phyloP scores from a whole-genome alignment of 202 grass and related monocot species.

The Hordeum pubiflorum region DNA sequence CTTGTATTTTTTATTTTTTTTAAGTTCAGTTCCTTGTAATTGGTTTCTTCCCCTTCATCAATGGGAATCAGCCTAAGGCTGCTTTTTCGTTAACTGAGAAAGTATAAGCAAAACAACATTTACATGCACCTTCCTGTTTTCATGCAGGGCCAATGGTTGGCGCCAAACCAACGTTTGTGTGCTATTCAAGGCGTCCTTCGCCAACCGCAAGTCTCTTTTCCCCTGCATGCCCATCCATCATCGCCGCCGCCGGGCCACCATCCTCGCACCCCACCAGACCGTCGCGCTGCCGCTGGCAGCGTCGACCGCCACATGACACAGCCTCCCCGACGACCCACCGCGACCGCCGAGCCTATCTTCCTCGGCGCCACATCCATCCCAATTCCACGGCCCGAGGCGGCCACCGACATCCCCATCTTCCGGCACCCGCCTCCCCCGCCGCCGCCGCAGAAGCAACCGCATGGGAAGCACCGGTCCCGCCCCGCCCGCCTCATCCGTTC shows the following conservation, averaged over 20 bases:
- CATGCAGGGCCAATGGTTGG: constrained; percentile 1
- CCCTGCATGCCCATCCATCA: constrained; percentile 2
- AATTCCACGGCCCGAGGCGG: not conserved
- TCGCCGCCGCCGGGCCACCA: constrained; percentile 3
- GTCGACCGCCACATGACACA: constrained; percentile 43
- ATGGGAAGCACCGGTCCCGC: constrained; percentile 30
- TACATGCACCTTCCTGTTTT: constrained; percentile 12
- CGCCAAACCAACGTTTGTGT: not conserved
- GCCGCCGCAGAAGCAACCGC: constrained; percentile 2
- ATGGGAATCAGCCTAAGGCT: too few species aligned
- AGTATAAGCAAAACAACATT: not conserved
- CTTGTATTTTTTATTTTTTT: too few species aligned
- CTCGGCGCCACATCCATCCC: constrained; percentile 19
- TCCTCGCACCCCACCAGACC: not conserved
- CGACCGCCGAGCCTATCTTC: constrained; percentile 13
- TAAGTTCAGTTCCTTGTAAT: too few species aligned
- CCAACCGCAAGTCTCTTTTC: not conserved
- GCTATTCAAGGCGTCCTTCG: not conserved
- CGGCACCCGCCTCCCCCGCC: constrained; percentile 4
- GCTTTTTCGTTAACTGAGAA: not conserved
- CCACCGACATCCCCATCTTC: constrained; percentile 6
- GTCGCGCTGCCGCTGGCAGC: constrained; percentile 22
- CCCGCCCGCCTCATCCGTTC: constrained; percentile 44
- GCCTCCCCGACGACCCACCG: constrained; percentile 1
- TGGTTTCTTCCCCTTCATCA: too few species aligned